A percentile compares a stretch with the other conserved stretches of the same genome.
These are phyloP conservation scores for Lasiodiplodia hormozganensis DNA, from an alignment of 2,329 filamentous ascomycete genomes.

Conservation along the genomic window DNA sequence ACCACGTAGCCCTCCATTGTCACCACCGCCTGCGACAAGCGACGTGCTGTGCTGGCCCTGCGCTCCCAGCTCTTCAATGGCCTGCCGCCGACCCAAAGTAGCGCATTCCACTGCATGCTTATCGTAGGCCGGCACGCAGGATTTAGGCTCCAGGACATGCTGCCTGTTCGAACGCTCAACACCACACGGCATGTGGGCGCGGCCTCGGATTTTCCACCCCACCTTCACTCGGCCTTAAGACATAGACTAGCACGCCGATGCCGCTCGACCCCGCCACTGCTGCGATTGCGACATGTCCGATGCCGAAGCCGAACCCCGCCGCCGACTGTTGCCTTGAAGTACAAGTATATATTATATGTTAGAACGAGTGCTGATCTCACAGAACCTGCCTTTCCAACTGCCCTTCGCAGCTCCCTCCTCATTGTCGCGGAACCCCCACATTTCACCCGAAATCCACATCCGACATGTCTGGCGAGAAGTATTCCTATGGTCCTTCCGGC, in stretches of 20 bases:
- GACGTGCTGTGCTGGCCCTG: not conserved
- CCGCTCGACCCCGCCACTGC: not conserved
- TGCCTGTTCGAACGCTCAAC: not conserved
- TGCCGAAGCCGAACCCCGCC: conserved; percentile 4
- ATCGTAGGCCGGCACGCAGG: not conserved
- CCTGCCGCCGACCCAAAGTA: not conserved
- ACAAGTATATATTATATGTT: not conserved
- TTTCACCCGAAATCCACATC: not conserved
- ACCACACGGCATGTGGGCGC: not conserved
- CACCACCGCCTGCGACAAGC: not conserved
- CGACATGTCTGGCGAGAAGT: conserved; percentile 1
- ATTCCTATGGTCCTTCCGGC: conserved; percentile 23
- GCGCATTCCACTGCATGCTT: not conserved
- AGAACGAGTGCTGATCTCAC: not conserved
- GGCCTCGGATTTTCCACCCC: conserved; percentile 1
- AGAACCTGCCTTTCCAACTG: not conserved
- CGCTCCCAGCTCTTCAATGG: not conserved
- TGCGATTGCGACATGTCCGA: conserved; percentile 16
- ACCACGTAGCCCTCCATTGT: not conserved
- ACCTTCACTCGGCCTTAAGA: conserved; percentile 13
- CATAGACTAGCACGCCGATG: not conserved
- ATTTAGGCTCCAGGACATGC: not conserved
- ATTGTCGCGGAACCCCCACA: not conserved
- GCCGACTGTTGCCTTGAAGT: conserved; percentile 1
- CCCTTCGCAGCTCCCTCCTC: not conserved